Conservation (phyloP, 2,329 filamentous ascomycete genomes). For the Colletotrichum lupini region DNA sequence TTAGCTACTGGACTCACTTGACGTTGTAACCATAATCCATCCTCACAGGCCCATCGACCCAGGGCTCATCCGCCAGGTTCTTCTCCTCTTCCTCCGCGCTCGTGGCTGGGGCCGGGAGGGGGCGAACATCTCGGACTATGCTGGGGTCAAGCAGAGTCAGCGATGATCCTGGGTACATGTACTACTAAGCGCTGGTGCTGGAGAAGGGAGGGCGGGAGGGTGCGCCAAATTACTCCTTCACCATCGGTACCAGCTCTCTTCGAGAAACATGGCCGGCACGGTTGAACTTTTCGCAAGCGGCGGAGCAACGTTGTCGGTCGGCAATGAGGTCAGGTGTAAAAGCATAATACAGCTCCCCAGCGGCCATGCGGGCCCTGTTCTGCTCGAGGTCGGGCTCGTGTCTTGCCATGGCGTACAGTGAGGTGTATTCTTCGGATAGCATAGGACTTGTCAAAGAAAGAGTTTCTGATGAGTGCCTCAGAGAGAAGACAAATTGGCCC, state of each 20-base stretch:
- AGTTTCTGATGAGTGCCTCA: too few species aligned
- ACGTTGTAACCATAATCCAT: slow-evolving; percentile 85
- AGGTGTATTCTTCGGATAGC: too few species aligned
- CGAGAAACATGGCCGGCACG: too few species aligned
- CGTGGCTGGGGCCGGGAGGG: slow-evolving; percentile 68
- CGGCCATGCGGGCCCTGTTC: slow-evolving; percentile 66
- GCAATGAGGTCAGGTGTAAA: slow-evolving; percentile 76
- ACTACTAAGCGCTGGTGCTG: too few species aligned
- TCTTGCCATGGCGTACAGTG: too few species aligned
- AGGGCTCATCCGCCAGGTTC: slow-evolving; percentile 72
- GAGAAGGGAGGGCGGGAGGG: too few species aligned
- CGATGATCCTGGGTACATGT: too few species aligned
- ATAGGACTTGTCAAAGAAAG: too few species aligned
- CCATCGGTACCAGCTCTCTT: too few species aligned
- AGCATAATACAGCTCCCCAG: slow-evolving; percentile 78
- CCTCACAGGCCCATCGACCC: slow-evolving; percentile 75
- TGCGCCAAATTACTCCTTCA: too few species aligned
- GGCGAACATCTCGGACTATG: slow-evolving; percentile 68
- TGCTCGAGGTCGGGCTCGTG: slow-evolving; percentile 48
- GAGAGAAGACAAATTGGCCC: too few species aligned
- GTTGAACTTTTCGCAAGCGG: too few species aligned
- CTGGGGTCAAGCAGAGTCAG: slow-evolving; percentile 50
- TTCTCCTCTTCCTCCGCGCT: slow-evolving; percentile 72
- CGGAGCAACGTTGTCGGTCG: slow-evolving; percentile 60
- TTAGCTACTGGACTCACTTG: slow-evolving; percentile 48